phyloP scores from a whole-genome alignment of 495 filamentous ascomycete species.

The Aspergillus funiculosus region DNA sequence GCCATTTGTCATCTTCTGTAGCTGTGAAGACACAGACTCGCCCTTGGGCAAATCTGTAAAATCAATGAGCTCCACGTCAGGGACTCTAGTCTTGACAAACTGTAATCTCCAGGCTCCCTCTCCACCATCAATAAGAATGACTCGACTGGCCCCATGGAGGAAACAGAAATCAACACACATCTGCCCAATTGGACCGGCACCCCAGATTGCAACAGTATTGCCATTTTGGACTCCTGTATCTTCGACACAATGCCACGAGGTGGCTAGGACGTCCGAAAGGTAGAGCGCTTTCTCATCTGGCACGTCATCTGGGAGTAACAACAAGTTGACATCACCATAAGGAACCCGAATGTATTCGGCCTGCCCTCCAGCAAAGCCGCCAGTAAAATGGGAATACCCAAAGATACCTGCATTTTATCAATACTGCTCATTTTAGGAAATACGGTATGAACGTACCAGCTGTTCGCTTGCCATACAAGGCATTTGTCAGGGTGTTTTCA shows the following conservation, averaged over 20 bases:
- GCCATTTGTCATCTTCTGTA: constrained; percentile 66
- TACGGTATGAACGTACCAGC: constrained; percentile 51
- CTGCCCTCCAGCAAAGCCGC: constrained; percentile 85
- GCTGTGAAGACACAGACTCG: constrained; percentile 57
- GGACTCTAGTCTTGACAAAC: constrained; percentile 57
- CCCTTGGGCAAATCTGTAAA: constrained; percentile 47
- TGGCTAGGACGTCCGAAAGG: constrained; percentile 73
- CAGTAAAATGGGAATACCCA: constrained; percentile 62
- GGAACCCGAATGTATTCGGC: constrained; percentile 85
- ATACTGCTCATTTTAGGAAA: neutral
- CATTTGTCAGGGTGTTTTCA: constrained; percentile 58
- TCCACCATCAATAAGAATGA: constrained; percentile 79
- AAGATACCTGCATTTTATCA: constrained; percentile 35
- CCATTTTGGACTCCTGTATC: constrained; percentile 76
- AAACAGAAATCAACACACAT: constrained; percentile 71
- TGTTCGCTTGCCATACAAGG: constrained; percentile 66
- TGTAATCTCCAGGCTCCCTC: constrained; percentile 57
- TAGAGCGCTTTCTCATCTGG: constrained; percentile 85
- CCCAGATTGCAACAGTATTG: constrained; percentile 66
- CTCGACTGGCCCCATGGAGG: constrained; percentile 62
- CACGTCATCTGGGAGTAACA: constrained; percentile 72
- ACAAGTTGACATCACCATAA: constrained; percentile 73
- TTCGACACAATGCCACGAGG: constrained; percentile 75
- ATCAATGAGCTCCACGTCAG: constrained; percentile 56
- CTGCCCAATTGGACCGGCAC: constrained; percentile 71